A percentile compares a stretch with the other conserved stretches of the same genome.
These are phyloP conservation scores for Gynochthodes officinalis DNA, from an alignment of 257 asterid species.

Conservation along the genomic window DNA sequence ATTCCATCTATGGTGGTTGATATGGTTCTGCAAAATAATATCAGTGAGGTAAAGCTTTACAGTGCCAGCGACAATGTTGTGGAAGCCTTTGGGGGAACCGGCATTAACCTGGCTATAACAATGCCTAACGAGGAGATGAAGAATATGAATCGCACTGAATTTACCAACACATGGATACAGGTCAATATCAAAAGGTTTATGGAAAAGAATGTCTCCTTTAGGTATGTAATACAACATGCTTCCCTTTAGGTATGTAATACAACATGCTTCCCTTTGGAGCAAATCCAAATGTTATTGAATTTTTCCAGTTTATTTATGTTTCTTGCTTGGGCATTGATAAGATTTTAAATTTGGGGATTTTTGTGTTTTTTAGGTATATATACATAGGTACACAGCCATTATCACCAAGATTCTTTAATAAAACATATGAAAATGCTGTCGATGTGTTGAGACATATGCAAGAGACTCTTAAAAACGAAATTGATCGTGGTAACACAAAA, in stretches of 20 bases:
- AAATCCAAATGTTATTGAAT: too few species aligned
- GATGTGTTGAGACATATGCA: background rate
- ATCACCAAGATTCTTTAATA: background rate
- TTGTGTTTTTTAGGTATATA: too few species aligned
- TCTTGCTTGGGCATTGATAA: background rate
- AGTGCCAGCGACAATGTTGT: slow-evolving; percentile 11
- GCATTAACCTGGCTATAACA: background rate
- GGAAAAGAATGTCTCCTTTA: background rate
- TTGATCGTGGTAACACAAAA: background rate
- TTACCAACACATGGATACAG: background rate
- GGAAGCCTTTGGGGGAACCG: slow-evolving; percentile 2
- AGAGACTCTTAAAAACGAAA: background rate
- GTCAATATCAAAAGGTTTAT: background rate
- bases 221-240: too few species aligned
- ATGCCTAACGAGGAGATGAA: background rate
- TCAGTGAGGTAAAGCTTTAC: slow-evolving; percentile 11
- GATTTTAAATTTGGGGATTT: too few species aligned
- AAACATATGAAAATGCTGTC: background rate
- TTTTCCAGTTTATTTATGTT: too few species aligned
- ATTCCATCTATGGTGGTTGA: slow-evolving; percentile 27
- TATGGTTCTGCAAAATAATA: slow-evolving; percentile 7
- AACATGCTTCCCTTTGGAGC: too few species aligned
- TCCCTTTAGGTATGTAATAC: too few species aligned
- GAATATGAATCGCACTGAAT: rapidly evolving
- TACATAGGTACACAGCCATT: background rate